Evolutionary conservation across 345 rosid species (phyloP).

Genomic region (Bruguiera parviflora): DNA sequence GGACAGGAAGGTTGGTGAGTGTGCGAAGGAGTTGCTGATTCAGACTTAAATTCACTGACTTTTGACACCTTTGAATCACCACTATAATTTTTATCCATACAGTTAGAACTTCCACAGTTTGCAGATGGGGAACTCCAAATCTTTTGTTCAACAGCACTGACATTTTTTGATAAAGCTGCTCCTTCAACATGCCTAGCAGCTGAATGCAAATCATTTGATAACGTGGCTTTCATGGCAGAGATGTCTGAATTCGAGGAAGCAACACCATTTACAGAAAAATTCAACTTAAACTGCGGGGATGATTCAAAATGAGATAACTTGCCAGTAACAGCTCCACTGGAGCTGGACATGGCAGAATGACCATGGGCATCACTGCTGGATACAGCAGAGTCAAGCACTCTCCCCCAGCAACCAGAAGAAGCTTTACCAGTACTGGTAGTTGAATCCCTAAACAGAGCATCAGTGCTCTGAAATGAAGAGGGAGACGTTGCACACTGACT

Average conservation of each 20-base stretch:
- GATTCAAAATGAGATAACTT: conserved; percentile 33
- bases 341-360: conserved; percentile 24
- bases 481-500: conserved; percentile 27
- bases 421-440: conserved; percentile 25
- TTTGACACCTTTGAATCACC: conserved; percentile 9
- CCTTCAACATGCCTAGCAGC: conserved; percentile 20
- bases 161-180: conserved; percentile 25
- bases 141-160: conserved; percentile 10
- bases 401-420: conserved; percentile 57
- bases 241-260: conserved; percentile 19
- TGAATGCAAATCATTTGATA: conserved; percentile 31
- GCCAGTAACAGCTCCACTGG: conserved; percentile 19
- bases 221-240: conserved; percentile 22
- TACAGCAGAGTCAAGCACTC: conserved; percentile 37
- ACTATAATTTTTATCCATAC: not conserved
- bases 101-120: conserved; percentile 20
- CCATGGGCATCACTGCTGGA: conserved; percentile 23
- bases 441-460: conserved; percentile 23
- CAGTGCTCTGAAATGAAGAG: conserved; percentile 24
- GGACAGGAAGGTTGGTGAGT: not conserved
- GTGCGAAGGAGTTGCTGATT: not conserved
- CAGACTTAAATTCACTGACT: conserved; percentile 4
- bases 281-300: conserved; percentile 41
- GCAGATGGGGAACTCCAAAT: conserved; percentile 21
- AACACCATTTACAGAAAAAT: conserved; percentile 27